Base-by-base conservation (phyloP, 805 yeast genomes). In the Candida dajiaensis region DNA sequence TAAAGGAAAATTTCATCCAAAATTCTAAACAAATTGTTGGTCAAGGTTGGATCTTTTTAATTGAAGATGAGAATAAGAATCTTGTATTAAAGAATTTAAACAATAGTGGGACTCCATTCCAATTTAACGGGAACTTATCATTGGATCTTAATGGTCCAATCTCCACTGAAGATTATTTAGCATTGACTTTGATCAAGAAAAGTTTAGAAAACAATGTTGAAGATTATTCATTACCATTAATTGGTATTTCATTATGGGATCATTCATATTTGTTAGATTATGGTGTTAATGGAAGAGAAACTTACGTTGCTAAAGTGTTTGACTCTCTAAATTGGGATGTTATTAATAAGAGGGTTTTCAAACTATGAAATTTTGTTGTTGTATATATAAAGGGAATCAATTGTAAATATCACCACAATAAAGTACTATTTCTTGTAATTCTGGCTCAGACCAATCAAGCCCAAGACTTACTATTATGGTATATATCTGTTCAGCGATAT, bases 171-270 rank as follows among this genome's bases (percentile, higher is more conserved):
- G 81, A 80, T 52, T 77, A 68, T 52, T 74, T 74, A 33, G 66
- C 69, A 40, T 65, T 79, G 40, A 66, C 67, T 29, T 18, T 33
- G 11, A 61, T 79, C 46, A 71, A 71, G 46, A 65, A 73, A 44
- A 62, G 71, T 21, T 74, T 74, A 9, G 50, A 53, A 15, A 47
- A 57, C 25, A 66, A 66, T 19, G 73, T 71, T 36, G 73, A 70
- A 54, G 90, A 84, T 62, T 79, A 76, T 69, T 74, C 81, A 21
- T 70, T 89, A 54, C 95, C 94, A 7, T 67, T 94, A 40, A 73
- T 94, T 54, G 85, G 81, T 43, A 73, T 89, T 53, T 88, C 82
- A 65, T 74, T 85, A 54, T 90, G 97, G 96, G 95, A 92, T 64
- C 78, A 81, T 53, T 88, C 96, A n/a, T 94, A 83, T 64, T 58